These are phyloP conservation scores for Pholiota molesta DNA, from an alignment of 768 basidiomycete species.

Conservation along the genomic window DNA sequence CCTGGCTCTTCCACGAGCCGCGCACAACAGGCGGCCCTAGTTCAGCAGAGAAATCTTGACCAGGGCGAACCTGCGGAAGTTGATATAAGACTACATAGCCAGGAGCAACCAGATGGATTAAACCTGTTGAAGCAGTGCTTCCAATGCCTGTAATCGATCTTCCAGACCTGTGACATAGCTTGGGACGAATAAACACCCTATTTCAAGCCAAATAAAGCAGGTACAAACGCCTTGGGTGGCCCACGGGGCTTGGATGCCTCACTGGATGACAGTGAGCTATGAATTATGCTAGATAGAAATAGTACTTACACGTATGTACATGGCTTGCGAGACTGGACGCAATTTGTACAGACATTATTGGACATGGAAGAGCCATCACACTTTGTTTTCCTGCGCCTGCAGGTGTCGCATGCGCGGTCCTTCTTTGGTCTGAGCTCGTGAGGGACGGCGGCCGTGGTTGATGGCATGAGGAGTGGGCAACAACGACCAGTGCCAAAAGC, in stretches of 20 bases:
- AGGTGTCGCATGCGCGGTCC: conserved; percentile 62
- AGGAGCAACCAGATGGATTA: not conserved
- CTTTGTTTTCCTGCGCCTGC: conserved; percentile 59
- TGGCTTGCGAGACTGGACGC: conserved; percentile 47
- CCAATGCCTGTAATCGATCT: conserved; percentile 59
- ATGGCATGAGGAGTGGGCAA: conserved; percentile 12
- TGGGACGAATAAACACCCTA: conserved; percentile 1
- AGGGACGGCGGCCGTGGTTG: conserved; percentile 14
- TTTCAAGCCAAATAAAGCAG: not conserved
- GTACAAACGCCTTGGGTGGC: conserved; percentile 65
- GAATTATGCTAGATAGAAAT: not conserved
- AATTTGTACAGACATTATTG: conserved; percentile 60
- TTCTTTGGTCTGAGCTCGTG: conserved; percentile 45
- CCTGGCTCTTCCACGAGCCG: conserved; percentile 59
- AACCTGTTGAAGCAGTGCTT: conserved; percentile 55
- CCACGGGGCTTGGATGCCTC: conserved; percentile 68
- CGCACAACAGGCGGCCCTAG: conserved; percentile 65
- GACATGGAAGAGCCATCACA: conserved; percentile 61
- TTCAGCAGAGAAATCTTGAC: conserved; percentile 60
- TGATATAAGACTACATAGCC: conserved; percentile 1
- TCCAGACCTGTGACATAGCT: conserved; percentile 65
- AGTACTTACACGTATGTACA: conserved; percentile 63
- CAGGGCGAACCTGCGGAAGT: conserved; percentile 56
- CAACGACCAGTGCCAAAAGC: not conserved
- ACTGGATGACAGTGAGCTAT: conserved; percentile 31